phyloP scores from a whole-genome alignment of 352 stramenopile genomes.

The Porosira glacialis region DNA sequence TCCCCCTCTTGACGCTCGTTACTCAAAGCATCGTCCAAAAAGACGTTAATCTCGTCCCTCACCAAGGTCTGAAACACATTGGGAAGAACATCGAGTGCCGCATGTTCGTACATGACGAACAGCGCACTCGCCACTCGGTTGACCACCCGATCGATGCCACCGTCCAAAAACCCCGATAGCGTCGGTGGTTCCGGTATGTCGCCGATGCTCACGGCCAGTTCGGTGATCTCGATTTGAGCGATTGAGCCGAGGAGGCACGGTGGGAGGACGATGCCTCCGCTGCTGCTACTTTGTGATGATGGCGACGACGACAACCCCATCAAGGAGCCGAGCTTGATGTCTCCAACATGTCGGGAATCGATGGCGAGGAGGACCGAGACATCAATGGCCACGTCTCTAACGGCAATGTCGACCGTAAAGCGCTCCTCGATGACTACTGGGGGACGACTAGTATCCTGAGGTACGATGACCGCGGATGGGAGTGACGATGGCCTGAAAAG shows the following conservation, averaged over 20 bases:
- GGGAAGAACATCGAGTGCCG: constrained; percentile 43
- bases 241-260: constrained; percentile 58
- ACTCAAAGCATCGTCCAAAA: constrained; percentile 36
- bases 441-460: constrained; percentile 22
- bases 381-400: constrained; percentile 46
- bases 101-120: constrained; percentile 59
- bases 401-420: constrained; percentile 51
- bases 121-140: constrained; percentile 37
- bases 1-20: no score
- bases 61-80: constrained; percentile 63
- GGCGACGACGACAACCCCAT: no score
- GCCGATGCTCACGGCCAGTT: constrained; percentile 39
- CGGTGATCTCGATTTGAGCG: constrained; percentile 43
- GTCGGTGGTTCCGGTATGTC: constrained; percentile 55
- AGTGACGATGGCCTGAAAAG: no score
- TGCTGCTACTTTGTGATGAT: no score
- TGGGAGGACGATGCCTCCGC: no score
- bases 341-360: constrained; percentile 46
- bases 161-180: constrained; percentile 56
- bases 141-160: constrained; percentile 55
- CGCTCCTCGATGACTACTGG: constrained; percentile 31
- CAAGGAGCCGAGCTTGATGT: constrained; percentile 56
- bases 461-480: constrained; percentile 40
- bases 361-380: constrained; percentile 47
- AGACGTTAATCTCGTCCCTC: constrained; percentile 52